Evolutionary conservation across 805 yeast species (phyloP).

Genomic region (Dipodascus albidus): DNA sequence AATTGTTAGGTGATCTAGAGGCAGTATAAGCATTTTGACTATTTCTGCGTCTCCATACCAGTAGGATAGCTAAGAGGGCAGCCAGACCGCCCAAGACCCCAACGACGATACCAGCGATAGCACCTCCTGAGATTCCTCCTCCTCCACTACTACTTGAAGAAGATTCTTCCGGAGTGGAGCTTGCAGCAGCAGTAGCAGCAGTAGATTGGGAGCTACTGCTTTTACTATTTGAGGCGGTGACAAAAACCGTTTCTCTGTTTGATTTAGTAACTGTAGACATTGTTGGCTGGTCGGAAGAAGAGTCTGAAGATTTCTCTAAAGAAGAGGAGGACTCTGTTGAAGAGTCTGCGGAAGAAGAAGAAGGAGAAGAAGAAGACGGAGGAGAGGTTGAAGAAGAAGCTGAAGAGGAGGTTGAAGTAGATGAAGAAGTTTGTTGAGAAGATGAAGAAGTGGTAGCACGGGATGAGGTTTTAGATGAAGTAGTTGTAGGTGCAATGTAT

Average conservation of each 20-base stretch:
- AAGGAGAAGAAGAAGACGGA: slow-evolving; percentile 17
- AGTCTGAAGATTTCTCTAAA: slow-evolving; percentile 17
- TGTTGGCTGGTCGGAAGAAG: slow-evolving; percentile 16
- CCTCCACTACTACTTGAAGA: no score
- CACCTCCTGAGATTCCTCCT: slow-evolving; percentile 31
- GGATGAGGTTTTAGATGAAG: slow-evolving; percentile 7
- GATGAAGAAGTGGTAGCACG: slow-evolving; percentile 9
- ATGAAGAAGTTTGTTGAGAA: slow-evolving; percentile 10
- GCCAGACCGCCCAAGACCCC: slow-evolving; percentile 39
- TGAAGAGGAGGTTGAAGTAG: slow-evolving; percentile 10
- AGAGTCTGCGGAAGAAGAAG: slow-evolving; percentile 14
- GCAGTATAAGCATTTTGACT: slow-evolving; percentile 29
- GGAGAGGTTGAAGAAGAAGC: slow-evolving; percentile 22
- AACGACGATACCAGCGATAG: slow-evolving; percentile 51
- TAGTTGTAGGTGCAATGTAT: slow-evolving; percentile 1
- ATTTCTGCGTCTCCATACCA: slow-evolving; percentile 34
- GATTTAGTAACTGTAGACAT: slow-evolving; percentile 13
- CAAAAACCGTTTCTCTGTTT: slow-evolving; percentile 11
- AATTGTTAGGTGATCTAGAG: slow-evolving; percentile 22
- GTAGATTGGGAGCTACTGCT: neutral
- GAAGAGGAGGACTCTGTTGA: slow-evolving; percentile 14
- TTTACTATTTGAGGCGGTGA: neutral
- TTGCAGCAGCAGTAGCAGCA: neutral
- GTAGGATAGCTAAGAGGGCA: slow-evolving; percentile 29
- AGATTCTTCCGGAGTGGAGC: neutral